Percentiles rank a stretch among this genome's conserved stretches.
Conservation (phyloP, 2,329 filamentous ascomycete species). For the Didymella pomorum region DNA sequence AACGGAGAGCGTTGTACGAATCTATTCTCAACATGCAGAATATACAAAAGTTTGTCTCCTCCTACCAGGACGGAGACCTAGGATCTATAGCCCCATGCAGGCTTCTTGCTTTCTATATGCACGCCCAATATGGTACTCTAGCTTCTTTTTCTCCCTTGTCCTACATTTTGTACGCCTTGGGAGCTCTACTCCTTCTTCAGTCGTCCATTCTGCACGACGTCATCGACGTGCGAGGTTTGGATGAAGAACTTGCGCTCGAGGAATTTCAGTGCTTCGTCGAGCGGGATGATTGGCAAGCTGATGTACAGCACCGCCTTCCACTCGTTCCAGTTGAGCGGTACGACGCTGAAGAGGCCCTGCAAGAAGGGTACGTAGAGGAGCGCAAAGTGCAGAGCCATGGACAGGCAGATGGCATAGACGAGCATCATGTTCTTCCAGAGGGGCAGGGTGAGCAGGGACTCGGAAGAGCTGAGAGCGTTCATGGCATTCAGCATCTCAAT, state of each 20-base stretch:
- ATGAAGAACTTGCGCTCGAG: constrained; percentile 64
- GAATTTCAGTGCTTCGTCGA: constrained; percentile 85
- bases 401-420: constrained; percentile 90
- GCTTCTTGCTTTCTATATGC: constrained; percentile 8
- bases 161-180: neutral
- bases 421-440: constrained; percentile 99
- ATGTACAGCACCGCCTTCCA: constrained; percentile 92
- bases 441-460: constrained; percentile 89
- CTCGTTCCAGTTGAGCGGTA: constrained; percentile 83
- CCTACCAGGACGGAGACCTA: neutral
- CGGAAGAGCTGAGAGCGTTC: constrained; percentile 95
- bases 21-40: constrained; percentile 15
- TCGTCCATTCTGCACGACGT: constrained; percentile 31
- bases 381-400: constrained; percentile 93
- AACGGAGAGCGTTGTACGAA: constrained; percentile 10
- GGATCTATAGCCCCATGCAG: neutral
- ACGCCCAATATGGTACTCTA: constrained; percentile 9
- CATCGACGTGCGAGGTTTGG: constrained; percentile 32
- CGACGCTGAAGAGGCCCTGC: constrained; percentile 87
- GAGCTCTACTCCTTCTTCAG: constrained; percentile 36
- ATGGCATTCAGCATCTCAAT: constrained; percentile 99
- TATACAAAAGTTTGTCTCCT: constrained; percentile 12
- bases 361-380: constrained; percentile 91
- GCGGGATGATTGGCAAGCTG: constrained; percentile 87
- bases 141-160: neutral